Base-by-base conservation (phyloP, 371 early-diverging fungal species). In the Mortierella polycephala region DNA sequence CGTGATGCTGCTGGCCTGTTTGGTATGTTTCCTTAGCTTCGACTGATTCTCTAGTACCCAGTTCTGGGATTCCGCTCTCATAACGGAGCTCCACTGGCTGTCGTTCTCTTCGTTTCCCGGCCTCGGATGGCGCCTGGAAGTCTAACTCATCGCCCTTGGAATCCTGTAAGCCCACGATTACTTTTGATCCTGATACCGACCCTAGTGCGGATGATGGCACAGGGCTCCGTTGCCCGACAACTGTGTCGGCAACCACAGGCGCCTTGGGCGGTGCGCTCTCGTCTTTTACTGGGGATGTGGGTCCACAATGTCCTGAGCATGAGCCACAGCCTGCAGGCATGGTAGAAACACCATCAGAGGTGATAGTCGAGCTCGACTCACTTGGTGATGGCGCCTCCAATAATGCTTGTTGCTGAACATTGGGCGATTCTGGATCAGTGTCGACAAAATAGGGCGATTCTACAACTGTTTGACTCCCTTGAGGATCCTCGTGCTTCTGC, bases 381-480 rank as follows among this genome's bases (percentile, higher is more conserved):
- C 46, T 5, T 13, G 13, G 16, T 18, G 51, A 13, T 42, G 46
- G 23, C 16, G 54, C 37, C n/a, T 13, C 16, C 13, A 16, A 4
- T 18, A 18, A 8, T 9, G 44, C 2, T 13, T 7, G 8, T 18
- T 20, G 12, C 4, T 4, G 47, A 7, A 37, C 23, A 11, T 10
- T 21, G 7, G 56, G 7, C 18, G 55, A 18, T 9, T 37, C 42
- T 0, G 37, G 9, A 16, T 7, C 52, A 13, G 40, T 57, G 14
- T 10, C n/a, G 13, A 51, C 11, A 56, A 74, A 74, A 45, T 74
- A 74, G 0, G 75, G 75, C 12, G 75, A 74, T 30, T 67, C 72
- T 12, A 54, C 46, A 4, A 58, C 18, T 6, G 61, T 63, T 8
- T 54, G 45, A 13, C 52, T 59, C 11, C 23, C 57, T 39, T 30